Evolutionary conservation across 257 asterid species (phyloP), one percentile per base, ranked within the genome.

Genomic region (Nicotiana sylvestris): DNA sequence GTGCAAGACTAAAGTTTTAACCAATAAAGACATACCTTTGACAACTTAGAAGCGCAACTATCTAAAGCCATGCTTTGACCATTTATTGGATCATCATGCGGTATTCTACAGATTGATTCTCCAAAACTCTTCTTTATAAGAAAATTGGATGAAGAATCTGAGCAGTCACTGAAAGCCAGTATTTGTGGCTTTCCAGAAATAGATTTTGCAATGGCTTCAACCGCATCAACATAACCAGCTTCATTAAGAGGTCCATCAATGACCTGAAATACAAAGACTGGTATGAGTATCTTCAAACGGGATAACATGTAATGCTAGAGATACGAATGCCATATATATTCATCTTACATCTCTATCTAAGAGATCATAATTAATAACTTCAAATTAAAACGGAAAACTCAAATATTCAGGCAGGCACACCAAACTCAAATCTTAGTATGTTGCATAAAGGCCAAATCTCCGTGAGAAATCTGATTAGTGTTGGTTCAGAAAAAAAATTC

Each of bases 181-280:
- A 89, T 88, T 83, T 85, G 96, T 76, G 88, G 90, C 82, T 80
- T 89, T 83, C 92, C 90, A 57, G 90, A 81, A 77, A 91, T 90
- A 67, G 66, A 86, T 76, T 89, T 86, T 85, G 87, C 84, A 27
- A 91, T 58, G 66, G 89, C 83, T 74, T 86, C 85, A 17, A 95
- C 82, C 7, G 82, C 87, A 69, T 92, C 89, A 58, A 77, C 81
- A 84, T 82, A 88, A 83, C 87, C 65, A 61, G 88, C 88, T 64
- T 84, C 79, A 39, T 88, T 85, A 58, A 87, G 89, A 79, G 88
- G 85, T 84, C 92, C 96, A 85, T 95, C 98, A 76, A 93, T 85
- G 77, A 92, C 93, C 98, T 93, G 85, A 7, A 80, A 81, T 82
- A 62, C 13, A 10, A 82, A 81, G 62, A 49, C 51, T 49, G 56